Evolutionary conservation across 2,329 filamentous ascomycete species (phyloP).

Genomic region (Ophiosphaerella herpotricha): DNA sequence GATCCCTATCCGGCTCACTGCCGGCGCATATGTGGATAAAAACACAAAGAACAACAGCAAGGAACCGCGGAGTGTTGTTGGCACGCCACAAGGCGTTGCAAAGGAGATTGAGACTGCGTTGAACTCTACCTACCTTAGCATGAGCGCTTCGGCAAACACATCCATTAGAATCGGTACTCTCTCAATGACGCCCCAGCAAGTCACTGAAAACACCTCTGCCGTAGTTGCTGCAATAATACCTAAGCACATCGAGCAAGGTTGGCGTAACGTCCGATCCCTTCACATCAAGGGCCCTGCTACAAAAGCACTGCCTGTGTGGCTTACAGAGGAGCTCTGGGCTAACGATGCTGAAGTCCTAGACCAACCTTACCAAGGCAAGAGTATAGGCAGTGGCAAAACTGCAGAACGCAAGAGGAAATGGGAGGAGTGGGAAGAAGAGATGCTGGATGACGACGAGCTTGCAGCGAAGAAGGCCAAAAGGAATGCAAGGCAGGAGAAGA

Average conservation of each 20-base stretch:
- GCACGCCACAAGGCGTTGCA: constrained; percentile 68
- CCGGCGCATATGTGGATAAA: constrained; percentile 65
- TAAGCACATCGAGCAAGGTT: constrained; percentile 82
- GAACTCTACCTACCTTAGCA: constrained; percentile 75
- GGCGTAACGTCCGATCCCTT: constrained; percentile 81
- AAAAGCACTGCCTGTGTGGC: constrained; percentile 88
- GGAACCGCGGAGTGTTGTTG: constrained; percentile 50
- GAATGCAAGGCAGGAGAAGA: constrained; percentile 57
- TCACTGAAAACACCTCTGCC: constrained; percentile 79
- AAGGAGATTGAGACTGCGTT: constrained; percentile 81
- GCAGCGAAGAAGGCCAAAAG: constrained; percentile 42
- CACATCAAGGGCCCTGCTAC: constrained; percentile 92
- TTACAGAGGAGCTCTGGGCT: constrained; percentile 89
- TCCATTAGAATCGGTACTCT: constrained; percentile 79
- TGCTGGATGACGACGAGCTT: constrained; percentile 42
- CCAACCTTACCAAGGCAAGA: constrained; percentile 47
- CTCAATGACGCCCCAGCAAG: constrained; percentile 72
- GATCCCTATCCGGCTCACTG: constrained; percentile 75
- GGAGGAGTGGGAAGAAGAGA: constrained; percentile 45
- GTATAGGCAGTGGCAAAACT: constrained; percentile 25
- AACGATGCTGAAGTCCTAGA: constrained; percentile 74
- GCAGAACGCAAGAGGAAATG: constrained; percentile 45
- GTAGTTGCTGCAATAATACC: constrained; percentile 68
- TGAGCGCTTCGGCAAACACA: constrained; percentile 78
- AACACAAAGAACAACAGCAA: constrained; percentile 44